Conservation (phyloP, 768 basidiomycete genomes). For the Boletus vermiculosoides region DNA sequence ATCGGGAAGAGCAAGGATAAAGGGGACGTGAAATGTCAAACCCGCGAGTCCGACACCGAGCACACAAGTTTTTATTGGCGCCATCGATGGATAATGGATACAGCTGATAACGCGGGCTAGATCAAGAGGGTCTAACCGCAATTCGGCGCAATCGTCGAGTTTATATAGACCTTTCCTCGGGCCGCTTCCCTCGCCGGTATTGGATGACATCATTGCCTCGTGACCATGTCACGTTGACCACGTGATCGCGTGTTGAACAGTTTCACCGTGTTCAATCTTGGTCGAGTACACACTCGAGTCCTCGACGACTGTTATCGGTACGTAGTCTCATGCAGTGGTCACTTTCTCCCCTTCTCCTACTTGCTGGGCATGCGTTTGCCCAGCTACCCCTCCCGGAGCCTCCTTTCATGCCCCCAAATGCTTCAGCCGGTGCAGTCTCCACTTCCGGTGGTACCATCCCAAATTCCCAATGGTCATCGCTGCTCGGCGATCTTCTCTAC, state of each 20-base stretch:
- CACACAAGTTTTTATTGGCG: conserved; percentile 67
- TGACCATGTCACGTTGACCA: conserved; percentile 14
- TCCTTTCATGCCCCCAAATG: conserved; percentile 61
- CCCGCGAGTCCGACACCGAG: conserved; percentile 77
- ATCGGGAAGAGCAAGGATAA: conserved; percentile 69
- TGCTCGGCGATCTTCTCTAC: conserved; percentile 78
- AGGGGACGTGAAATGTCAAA: conserved; percentile 78
- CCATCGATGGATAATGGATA: conserved; percentile 3
- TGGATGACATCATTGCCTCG: conserved; percentile 16
- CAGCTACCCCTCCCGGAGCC: conserved; percentile 66
- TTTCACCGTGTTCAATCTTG: background rate
- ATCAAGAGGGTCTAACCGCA: background rate
- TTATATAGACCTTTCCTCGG: background rate
- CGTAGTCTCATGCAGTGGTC: conserved; percentile 20
- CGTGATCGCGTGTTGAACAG: conserved; percentile 23
- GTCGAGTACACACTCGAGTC: too few species aligned
- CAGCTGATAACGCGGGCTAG: background rate
- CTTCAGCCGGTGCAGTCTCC: conserved; percentile 51
- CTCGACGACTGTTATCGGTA: background rate
- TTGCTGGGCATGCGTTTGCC: conserved; percentile 36
- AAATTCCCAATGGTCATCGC: conserved; percentile 77
- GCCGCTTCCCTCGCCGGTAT: background rate
- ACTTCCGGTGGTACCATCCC: conserved; percentile 43
- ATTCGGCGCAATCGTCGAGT: background rate
- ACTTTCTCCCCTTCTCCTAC: conserved; percentile 16